Percentiles rank a stretch among this genome's conserved stretches.
phyloP scores from a whole-genome alignment of 768 basidiomycete genomes.

The Kwoniella mangroviensis region DNA sequence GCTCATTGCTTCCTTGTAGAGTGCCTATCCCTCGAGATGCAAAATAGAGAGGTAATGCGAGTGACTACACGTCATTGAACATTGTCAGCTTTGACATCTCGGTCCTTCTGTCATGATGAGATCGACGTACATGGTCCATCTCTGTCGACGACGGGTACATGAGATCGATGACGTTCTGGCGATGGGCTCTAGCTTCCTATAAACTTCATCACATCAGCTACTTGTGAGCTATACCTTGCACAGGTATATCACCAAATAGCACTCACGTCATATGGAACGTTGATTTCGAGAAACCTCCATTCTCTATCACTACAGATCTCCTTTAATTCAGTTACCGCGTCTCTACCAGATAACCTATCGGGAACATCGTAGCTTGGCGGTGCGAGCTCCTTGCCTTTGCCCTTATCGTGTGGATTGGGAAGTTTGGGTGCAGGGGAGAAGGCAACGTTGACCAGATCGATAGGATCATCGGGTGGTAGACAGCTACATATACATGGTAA shows the following conservation, averaged over 20 bases:
- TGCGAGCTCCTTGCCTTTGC: slow-evolving; percentile 27
- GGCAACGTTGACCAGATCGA: slow-evolving; percentile 89
- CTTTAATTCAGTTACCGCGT: slow-evolving; percentile 77
- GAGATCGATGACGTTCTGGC: slow-evolving; percentile 68
- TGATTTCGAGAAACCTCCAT: slow-evolving; percentile 92
- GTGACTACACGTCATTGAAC: slow-evolving; percentile 70
- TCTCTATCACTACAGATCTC: slow-evolving; percentile 73
- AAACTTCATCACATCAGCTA: slow-evolving; percentile 1
- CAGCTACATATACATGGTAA: slow-evolving; percentile 62
- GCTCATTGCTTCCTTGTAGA: slow-evolving; percentile 59
- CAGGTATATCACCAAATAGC: neutral
- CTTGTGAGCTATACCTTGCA: no score
- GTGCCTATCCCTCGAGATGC: slow-evolving; percentile 80
- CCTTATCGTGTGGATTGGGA: slow-evolving; percentile 58
- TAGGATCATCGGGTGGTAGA: slow-evolving; percentile 74
- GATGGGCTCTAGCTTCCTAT: slow-evolving; percentile 55
- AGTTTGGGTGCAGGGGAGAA: slow-evolving; percentile 60
- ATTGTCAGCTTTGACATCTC: neutral
- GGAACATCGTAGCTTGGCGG: slow-evolving; percentile 72
- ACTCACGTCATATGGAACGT: slow-evolving; percentile 77
- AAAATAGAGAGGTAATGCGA: slow-evolving; percentile 89
- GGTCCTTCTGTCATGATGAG: neutral
- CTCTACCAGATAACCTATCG: slow-evolving; percentile 79
- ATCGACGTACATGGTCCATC: slow-evolving; percentile 72
- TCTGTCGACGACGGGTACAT: slow-evolving; percentile 58